Evolutionary conservation across 148 eudicot genomes (phyloP).

Genomic region (Pouteria glomerata): DNA sequence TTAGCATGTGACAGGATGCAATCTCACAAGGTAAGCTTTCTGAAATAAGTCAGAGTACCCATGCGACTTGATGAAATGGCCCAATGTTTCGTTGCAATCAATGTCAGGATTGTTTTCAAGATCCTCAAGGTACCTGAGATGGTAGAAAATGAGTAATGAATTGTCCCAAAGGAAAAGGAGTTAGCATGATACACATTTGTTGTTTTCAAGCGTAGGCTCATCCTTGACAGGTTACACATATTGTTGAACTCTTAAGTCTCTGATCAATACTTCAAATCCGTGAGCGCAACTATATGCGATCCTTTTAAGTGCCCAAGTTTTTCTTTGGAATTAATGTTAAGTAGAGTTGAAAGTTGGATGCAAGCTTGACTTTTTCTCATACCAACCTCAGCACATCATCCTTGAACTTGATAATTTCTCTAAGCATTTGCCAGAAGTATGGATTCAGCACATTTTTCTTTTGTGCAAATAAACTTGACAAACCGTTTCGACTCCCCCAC

Average conservation of each 20-base stretch:
- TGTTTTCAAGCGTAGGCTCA: background rate
- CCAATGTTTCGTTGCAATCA: conserved; percentile 69
- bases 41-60: conserved; percentile 89
- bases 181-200: background rate
- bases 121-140: conserved; percentile 74
- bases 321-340: too few relatives aligned
- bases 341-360: background rate
- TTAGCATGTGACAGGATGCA: background rate
- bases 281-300: too few relatives aligned
- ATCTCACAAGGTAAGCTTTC: conserved; percentile 85
- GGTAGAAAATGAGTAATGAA: background rate
- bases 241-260: too few relatives aligned
- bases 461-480: conserved; percentile 75
- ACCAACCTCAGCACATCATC: conserved; percentile 58
- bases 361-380: background rate
- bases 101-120: conserved; percentile 66
- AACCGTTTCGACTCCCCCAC: conserved; percentile 91
- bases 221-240: background rate
- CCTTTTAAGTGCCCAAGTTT: too few relatives aligned
- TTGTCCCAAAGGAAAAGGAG: background rate
- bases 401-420: conserved; percentile 72
- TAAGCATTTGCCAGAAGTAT: conserved; percentile 77
- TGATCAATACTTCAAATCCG: too few relatives aligned
- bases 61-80: conserved; percentile 58
- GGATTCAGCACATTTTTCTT: conserved; percentile 71